Evolutionary conservation across 495 filamentous ascomycete species (phyloP), one percentile per base, ranked within the genome.

Genomic region (Penicillium cosmopolitanum): DNA sequence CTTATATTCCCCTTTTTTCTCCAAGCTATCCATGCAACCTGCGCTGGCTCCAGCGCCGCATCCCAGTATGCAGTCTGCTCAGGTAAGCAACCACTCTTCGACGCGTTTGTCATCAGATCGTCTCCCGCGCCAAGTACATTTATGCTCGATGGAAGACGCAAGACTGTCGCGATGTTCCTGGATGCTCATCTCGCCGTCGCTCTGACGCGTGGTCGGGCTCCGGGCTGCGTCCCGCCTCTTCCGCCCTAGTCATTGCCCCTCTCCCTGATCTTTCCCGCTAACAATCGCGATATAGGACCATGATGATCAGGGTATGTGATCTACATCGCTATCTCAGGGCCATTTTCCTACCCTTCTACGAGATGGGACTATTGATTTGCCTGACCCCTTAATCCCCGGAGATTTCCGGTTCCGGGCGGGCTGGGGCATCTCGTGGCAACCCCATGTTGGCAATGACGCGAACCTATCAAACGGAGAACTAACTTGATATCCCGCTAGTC

Each of bases 1-100:
- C 43, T 50, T 42, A 35, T 25, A 50, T 23, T 11, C 31, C 51
- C 34, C 15, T 55, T 23, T 12, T 16, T 52, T 35, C 43, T 23
- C 6, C 28, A 60, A 4, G 5, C n/a, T 44, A 19, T 75, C 69
- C 50, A 84, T 84, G 82, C 82, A 84, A 71, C 80, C 81, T 60
- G 74, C 77, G 68, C 70, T 84, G 69, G 81, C 81, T 53, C 81
- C 81, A 76, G 81, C 81, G 66, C 82, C 81, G 68, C 82, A 83
- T 75, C 80, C 80, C 69, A 78, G 71, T 67, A 82, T 82, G 80
- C 82, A 83, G 71, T 69, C 77, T 72, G 77, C 76, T 77, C 81
- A 82, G 76, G 82, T 84, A 83, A 79, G 82, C 76, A 71, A 55
- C 65, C 57, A 57, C 63, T 68, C 62, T 58, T 58, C 58, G 62